These are phyloP conservation scores for Exophiala xenobiotica DNA, from an alignment of 2,329 filamentous ascomycete species.

Conservation along the genomic window DNA sequence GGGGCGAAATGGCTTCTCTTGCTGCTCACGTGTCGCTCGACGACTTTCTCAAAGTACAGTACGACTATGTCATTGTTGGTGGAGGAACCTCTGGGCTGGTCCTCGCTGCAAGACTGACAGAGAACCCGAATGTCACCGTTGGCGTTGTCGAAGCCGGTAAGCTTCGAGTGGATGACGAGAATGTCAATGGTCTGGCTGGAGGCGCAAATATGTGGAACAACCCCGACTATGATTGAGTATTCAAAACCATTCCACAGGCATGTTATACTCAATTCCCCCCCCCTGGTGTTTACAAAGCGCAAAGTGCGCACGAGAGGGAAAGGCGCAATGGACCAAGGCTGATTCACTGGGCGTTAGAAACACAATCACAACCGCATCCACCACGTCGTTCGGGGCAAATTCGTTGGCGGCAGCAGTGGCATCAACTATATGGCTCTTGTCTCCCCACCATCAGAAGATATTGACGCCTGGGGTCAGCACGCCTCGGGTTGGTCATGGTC, in stretches of 20 bases:
- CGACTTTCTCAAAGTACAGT: neutral
- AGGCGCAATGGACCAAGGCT: conserved; percentile 15
- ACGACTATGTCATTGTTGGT: conserved; percentile 18
- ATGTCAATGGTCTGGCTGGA: neutral
- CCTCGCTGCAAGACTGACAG: conserved; percentile 5
- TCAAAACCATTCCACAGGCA: conserved; percentile 14
- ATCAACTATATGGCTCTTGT: conserved; percentile 33
- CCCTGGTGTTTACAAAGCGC: no score
- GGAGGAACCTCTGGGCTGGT: conserved; percentile 17
- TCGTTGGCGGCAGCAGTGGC: conserved; percentile 35
- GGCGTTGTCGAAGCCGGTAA: conserved; percentile 13
- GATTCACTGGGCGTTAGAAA: conserved; percentile 12
- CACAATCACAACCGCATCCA: conserved; percentile 8
- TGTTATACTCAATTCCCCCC: no score
- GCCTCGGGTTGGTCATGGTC: conserved; percentile 33
- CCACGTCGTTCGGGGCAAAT: conserved; percentile 31
- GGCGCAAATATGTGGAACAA: conserved; percentile 10
- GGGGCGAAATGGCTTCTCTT: no score
- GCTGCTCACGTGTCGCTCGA: no score
- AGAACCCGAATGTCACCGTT: neutral
- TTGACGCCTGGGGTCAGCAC: conserved; percentile 34
- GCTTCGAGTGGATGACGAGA: neutral
- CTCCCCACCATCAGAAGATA: conserved; percentile 31
- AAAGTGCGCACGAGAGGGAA: no score
- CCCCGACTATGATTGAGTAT: conserved; percentile 22